These are phyloP conservation scores for Zasmidium cellare DNA, from an alignment of 2,329 filamentous ascomycete genomes.

Conservation along the genomic window DNA sequence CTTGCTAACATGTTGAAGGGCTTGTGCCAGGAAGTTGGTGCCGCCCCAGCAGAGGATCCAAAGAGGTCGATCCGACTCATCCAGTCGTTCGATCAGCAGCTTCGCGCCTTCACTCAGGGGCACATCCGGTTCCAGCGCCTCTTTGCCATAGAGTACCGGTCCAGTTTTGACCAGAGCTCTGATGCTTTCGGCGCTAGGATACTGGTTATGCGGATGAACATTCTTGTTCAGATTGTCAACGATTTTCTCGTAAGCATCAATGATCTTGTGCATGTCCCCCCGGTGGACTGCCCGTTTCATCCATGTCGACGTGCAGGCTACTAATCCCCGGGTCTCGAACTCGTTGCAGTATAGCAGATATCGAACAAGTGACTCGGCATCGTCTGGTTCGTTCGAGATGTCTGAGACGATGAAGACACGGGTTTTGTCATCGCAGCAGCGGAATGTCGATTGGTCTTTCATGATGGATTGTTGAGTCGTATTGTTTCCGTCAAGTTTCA, in stretches of 20 bases:
- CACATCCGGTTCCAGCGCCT: neutral
- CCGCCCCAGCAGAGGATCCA: slow-evolving; percentile 55
- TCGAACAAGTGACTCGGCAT: slow-evolving; percentile 27
- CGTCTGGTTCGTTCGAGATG: slow-evolving; percentile 31
- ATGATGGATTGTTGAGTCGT: neutral
- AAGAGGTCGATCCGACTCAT: slow-evolving; percentile 38
- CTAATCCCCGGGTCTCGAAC: slow-evolving; percentile 14
- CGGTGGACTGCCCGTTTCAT: slow-evolving; percentile 17
- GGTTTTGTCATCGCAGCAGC: slow-evolving; percentile 7
- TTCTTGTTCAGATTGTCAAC: slow-evolving; percentile 43
- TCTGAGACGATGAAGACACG: slow-evolving; percentile 23
- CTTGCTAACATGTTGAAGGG: slow-evolving; percentile 41
- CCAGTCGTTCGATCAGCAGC: slow-evolving; percentile 7
- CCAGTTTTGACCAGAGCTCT: slow-evolving; percentile 7
- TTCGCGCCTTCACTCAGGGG: slow-evolving; percentile 6
- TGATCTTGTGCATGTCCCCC: slow-evolving; percentile 30
- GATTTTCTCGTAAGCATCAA: slow-evolving; percentile 31
- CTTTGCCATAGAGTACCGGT: slow-evolving; percentile 8
- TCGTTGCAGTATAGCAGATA: slow-evolving; percentile 16
- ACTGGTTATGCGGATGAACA: slow-evolving; percentile 36
- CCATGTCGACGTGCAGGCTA: slow-evolving; percentile 13
- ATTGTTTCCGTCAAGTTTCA: neutral
- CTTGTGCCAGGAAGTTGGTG: slow-evolving; percentile 53
- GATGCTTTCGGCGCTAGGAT: slow-evolving; percentile 24
- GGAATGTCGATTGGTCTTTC: neutral